Base-by-base conservation (phyloP, 495 filamentous ascomycete species). In the Penicillium verhagenii region DNA sequence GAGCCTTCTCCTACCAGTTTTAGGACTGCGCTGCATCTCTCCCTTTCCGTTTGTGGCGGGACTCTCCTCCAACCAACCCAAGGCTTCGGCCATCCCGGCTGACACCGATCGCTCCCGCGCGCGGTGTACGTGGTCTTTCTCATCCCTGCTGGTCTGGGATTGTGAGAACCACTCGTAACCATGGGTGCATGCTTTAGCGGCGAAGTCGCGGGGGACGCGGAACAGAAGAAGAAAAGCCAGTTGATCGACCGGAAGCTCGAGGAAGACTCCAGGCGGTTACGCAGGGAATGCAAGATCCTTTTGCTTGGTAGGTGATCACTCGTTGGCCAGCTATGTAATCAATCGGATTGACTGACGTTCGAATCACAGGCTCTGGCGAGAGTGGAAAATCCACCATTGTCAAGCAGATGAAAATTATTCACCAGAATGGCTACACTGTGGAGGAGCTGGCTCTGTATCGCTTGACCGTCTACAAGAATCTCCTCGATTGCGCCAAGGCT, bases 341-440 rank as follows among this genome's bases (percentile, higher is more conserved):
- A 35, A 5, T 11, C n/a, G 13, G 31, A 43, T 31, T 38, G 58
- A 33, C 57, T 68, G 28, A 63, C 50, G 7, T 11, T 16, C 37
- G 6, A 39, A 49, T 40, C 24, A 14, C 39, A 98, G 94, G 94
- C 35, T 97, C 94, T 53, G 94, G 94, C 54, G 94, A 98, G 79
- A 97, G 92, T 73, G 94, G 94, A 46, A 98, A 98, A 73, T 97
- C 94, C 45, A 98, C 94, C 4, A 97, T 97, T 59, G 94, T 98
- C 57, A 97, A 97, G 72, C 94, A 97, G 79, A 98, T 97, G 94
- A 98, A 98, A 74, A 97, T 98, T 65, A 97, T 97, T 60, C 94
- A 97, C 65, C 89, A 97, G 64, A 96, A 96, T 73, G 94, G 94
- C 53, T 98, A 97, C 70, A 88, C 89, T 2, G 81, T 86, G 54